Evolutionary conservation across 2,329 filamentous ascomycete species (phyloP).

Genomic region (Arthrocladium fulminans): DNA sequence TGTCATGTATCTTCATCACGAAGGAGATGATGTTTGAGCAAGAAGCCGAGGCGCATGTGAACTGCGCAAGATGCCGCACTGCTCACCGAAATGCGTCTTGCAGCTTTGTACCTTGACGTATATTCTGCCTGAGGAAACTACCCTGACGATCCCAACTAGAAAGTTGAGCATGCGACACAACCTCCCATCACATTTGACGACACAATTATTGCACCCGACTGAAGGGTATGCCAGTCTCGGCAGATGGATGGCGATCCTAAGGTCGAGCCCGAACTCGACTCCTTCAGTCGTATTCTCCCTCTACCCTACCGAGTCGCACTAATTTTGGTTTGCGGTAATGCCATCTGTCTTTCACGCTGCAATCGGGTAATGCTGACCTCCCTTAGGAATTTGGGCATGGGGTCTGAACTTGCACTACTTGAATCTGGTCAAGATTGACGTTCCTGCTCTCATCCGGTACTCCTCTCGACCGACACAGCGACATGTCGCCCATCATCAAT

Average conservation of each 20-base stretch:
- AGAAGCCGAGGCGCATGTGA: conserved; percentile 1
- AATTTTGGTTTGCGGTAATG: conserved; percentile 69
- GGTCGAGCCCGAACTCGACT: conserved; percentile 51
- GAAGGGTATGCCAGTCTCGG: conserved; percentile 1
- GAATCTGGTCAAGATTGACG: conserved; percentile 70
- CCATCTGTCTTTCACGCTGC: conserved; percentile 22
- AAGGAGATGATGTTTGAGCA: background rate
- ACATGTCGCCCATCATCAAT: conserved; percentile 66
- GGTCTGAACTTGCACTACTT: conserved; percentile 85
- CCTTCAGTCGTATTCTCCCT: conserved; percentile 77
- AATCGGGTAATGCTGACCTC: conserved; percentile 6
- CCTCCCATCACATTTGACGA: background rate
- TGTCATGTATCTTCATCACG: background rate
- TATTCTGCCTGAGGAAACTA: background rate
- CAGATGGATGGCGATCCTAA: conserved; percentile 23
- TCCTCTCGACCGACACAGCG: conserved; percentile 61
- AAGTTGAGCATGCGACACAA: conserved; percentile 7
- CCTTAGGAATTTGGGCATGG: conserved; percentile 85
- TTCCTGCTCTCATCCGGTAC: conserved; percentile 78
- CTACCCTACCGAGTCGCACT: conserved; percentile 83
- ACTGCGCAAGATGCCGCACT: conserved; percentile 11
- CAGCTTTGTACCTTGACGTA: background rate
- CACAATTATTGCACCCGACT: background rate
- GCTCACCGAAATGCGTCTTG: conserved; percentile 6
- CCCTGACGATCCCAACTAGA: background rate